A percentile compares a stretch with the other conserved stretches of the same genome.
These are phyloP conservation scores for Nemophila menziesii DNA, from an alignment of 257 asterid species.

Conservation along the genomic window DNA sequence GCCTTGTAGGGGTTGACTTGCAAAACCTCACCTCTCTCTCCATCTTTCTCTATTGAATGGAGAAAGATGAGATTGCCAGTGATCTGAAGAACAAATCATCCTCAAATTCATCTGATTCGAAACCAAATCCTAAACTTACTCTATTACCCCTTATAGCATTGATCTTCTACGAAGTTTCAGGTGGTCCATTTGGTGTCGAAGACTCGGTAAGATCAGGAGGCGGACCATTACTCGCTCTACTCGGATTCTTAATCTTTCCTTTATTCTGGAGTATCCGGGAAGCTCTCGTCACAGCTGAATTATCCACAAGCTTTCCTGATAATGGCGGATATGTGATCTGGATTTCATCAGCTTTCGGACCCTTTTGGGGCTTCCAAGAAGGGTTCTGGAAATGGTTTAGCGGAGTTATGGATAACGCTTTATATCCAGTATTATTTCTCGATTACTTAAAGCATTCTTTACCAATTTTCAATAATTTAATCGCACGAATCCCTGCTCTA, in stretches of 20 bases:
- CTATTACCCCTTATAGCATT: constrained; percentile 30
- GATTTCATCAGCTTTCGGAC: constrained; percentile 39
- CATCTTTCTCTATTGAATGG: constrained; percentile 19
- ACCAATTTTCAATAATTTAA: constrained; percentile 25
- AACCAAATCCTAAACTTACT: too few relatives aligned
- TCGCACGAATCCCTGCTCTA: constrained; percentile 23
- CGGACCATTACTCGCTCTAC: constrained; percentile 32
- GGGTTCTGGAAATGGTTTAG: constrained; percentile 48
- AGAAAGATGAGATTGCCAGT: constrained; percentile 27
- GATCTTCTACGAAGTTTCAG: constrained; percentile 39
- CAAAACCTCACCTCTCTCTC: constrained; percentile 4
- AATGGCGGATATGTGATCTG: constrained; percentile 40
- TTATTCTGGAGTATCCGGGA: constrained; percentile 36
- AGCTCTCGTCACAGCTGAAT: constrained; percentile 34
- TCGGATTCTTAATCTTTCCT: constrained; percentile 28
- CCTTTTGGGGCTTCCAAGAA: constrained; percentile 37
- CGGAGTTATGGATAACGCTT: constrained; percentile 35
- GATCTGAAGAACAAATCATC: constrained; percentile 9
- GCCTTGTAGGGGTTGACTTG: neutral
- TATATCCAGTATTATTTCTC: constrained; percentile 34
- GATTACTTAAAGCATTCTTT: constrained; percentile 30
- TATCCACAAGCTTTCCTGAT: constrained; percentile 42
- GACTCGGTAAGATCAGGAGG: constrained; percentile 31
- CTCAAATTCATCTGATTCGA: too few relatives aligned
- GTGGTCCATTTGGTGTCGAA: constrained; percentile 37